Conservation (phyloP, 2,329 filamentous ascomycete species). For the Lasiodiplodia citricola region DNA sequence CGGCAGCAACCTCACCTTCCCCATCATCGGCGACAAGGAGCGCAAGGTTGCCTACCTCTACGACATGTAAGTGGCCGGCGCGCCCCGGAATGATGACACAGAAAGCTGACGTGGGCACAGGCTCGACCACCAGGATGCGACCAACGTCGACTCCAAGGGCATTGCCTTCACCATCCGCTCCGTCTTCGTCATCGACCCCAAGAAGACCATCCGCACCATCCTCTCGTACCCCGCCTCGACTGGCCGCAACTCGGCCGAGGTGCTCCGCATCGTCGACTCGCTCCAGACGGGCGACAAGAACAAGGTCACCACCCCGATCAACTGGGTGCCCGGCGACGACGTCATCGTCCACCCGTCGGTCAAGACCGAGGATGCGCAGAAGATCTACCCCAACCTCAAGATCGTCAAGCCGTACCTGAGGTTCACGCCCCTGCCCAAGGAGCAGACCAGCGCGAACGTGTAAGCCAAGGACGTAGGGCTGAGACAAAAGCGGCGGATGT, state of each 20-base stretch:
- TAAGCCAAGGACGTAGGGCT: conserved; percentile 23
- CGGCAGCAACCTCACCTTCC: conserved; percentile 53
- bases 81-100: conserved; percentile 39
- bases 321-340: conserved; percentile 88
- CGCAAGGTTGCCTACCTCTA: conserved; percentile 55
- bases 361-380: conserved; percentile 82
- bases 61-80: conserved; percentile 48
- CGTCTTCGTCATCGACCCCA: conserved; percentile 93
- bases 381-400: conserved; percentile 78
- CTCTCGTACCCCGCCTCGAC: conserved; percentile 87
- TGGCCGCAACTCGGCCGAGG: conserved; percentile 66
- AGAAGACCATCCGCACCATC: conserved; percentile 92
- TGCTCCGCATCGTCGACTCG: conserved; percentile 63
- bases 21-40: conserved; percentile 57
- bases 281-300: conserved; percentile 78
- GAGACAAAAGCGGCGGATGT: conserved; percentile 19
- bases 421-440: conserved; percentile 66
- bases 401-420: conserved; percentile 72
- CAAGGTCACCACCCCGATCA: conserved; percentile 85
- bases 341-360: conserved; percentile 88
- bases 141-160: conserved; percentile 63
- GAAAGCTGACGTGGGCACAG: conserved; percentile 30
- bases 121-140: conserved; percentile 60
- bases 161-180: conserved; percentile 93
- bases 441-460: conserved; percentile 44